phyloP scores from a whole-genome alignment of 2,329 filamentous ascomycete species.

The Cladosporium sp. region DNA sequence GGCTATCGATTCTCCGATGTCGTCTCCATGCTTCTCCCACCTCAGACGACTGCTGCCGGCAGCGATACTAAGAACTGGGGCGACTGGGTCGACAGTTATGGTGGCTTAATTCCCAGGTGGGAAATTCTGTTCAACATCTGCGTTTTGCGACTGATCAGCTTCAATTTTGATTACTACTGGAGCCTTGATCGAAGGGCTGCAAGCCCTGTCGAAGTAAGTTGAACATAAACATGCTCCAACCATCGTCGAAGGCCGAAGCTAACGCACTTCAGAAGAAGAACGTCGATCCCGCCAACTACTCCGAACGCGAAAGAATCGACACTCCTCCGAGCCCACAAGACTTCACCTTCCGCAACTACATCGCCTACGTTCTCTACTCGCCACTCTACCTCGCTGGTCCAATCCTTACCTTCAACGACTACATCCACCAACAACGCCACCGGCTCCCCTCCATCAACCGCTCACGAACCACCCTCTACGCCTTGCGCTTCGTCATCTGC shows the following conservation, averaged over 20 bases:
- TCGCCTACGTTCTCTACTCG: constrained; percentile 86
- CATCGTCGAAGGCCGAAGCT: constrained; percentile 40
- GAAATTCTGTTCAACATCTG: constrained; percentile 98
- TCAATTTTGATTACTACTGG: constrained; percentile 97
- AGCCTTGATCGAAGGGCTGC: constrained; percentile 62
- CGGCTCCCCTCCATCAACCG: constrained; percentile 64
- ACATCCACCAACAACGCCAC: constrained; percentile 79
- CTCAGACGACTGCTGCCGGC: constrained; percentile 32
- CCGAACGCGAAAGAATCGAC: constrained; percentile 79
- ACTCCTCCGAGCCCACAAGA: constrained; percentile 68
- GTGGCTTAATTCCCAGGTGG: constrained; percentile 85
- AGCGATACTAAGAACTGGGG: constrained; percentile 54
- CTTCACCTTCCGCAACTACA: constrained; percentile 78
- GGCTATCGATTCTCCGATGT: constrained; percentile 72
- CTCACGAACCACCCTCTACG: constrained; percentile 72
- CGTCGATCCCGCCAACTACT: constrained; percentile 79
- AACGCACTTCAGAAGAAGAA: constrained; percentile 91
- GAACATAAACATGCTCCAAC: not conserved
- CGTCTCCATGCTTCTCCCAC: constrained; percentile 48
- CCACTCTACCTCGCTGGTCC: constrained; percentile 90
- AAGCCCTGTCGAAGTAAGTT: constrained; percentile 75
- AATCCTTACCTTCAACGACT: constrained; percentile 97
- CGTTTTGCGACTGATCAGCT: constrained; percentile 86
- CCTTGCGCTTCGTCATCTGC: constrained; percentile 71
- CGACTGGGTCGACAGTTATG: constrained; percentile 68